phyloP scores from a whole-genome alignment of 257 asterid genomes.

The Lantana camara region DNA sequence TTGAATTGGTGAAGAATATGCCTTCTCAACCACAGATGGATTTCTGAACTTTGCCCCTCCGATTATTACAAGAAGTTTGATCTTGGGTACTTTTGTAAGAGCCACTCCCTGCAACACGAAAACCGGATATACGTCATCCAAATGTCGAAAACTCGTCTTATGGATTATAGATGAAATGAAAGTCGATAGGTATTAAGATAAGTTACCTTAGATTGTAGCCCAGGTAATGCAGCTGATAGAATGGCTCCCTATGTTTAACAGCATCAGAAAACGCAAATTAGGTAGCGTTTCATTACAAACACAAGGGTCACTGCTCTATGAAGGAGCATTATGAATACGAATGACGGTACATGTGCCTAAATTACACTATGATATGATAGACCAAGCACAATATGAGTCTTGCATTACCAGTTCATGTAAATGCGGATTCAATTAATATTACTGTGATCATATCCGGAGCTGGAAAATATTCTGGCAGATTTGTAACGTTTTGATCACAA shows the following conservation, averaged over 20 bases:
- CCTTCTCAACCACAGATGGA: conserved; percentile 53
- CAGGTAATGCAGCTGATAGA: conserved; percentile 79
- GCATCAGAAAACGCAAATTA: neutral
- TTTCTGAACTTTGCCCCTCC: conserved; percentile 77
- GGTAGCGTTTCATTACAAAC: neutral
- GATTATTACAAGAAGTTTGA: conserved; percentile 64
- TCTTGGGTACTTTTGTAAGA: conserved; percentile 70
- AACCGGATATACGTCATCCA: neutral
- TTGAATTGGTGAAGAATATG: conserved; percentile 57
- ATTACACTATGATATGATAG: neutral
- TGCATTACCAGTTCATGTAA: neutral
- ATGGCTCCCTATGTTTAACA: conserved; percentile 75
- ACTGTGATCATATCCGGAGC: neutral
- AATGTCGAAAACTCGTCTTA: neutral
- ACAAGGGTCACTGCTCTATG: neutral
- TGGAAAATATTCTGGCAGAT: neutral
- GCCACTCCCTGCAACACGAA: conserved; percentile 60
- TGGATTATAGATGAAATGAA: neutral
- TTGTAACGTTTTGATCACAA: neutral
- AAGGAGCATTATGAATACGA: neutral
- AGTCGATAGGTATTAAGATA: neutral
- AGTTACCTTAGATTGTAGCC: conserved; percentile 73
- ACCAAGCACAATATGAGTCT: neutral
- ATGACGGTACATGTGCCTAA: neutral
- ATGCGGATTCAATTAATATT: neutral